phyloP scores from a whole-genome alignment of 768 basidiomycete species.

The Termitomyces heimii region DNA sequence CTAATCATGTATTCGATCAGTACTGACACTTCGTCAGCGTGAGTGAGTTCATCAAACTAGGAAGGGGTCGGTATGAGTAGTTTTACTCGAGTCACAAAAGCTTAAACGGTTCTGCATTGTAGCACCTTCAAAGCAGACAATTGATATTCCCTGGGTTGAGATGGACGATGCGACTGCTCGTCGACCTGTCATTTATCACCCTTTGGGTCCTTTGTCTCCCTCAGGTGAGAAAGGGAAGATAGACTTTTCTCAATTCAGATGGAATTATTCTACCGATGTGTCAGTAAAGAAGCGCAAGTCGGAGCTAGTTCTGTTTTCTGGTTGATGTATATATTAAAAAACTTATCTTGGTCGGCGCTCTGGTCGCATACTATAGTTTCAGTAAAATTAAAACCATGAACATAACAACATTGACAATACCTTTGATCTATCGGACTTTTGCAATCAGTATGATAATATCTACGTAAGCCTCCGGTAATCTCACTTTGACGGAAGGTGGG shows the following conservation, averaged over 20 bases:
- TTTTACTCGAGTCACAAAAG: neutral
- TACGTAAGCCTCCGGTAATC: neutral
- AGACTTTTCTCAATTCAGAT: neutral
- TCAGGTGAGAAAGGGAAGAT: neutral
- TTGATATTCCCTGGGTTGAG: neutral
- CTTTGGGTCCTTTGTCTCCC: neutral
- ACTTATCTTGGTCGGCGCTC: too few relatives aligned
- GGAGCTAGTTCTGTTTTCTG: neutral
- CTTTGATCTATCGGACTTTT: neutral
- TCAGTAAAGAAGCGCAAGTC: neutral
- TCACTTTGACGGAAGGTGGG: neutral
- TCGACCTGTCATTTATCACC: neutral
- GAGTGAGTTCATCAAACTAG: neutral
- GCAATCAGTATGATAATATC: neutral
- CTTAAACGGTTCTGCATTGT: neutral
- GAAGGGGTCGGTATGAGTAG: neutral
- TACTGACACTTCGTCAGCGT: neutral
- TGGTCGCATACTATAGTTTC: too few relatives aligned
- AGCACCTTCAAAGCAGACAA: neutral
- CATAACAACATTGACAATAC: too few relatives aligned
- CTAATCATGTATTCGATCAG: neutral
- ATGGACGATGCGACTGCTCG: conserved; percentile 1
- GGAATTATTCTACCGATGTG: neutral
- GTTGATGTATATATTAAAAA: neutral
- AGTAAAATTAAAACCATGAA: too few relatives aligned